Evolutionary conservation across 73 alveolate genomes (phyloP), one percentile per base, ranked within the genome.

Genomic region (Halteria grandinella): DNA sequence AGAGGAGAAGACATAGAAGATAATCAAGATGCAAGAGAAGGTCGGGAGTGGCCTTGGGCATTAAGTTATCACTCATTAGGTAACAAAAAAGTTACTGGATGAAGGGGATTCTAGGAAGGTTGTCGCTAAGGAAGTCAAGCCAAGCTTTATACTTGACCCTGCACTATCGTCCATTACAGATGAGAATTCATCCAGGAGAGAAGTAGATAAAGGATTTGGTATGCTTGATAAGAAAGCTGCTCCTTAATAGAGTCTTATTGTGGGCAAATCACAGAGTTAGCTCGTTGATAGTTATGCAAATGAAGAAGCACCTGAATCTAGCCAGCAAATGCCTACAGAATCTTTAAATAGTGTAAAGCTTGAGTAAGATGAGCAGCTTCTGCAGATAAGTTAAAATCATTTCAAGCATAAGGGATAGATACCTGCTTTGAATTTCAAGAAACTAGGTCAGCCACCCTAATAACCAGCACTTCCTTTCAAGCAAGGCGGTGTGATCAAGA

Each of bases 101-200:
- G 48, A 20, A 12, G 10, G 37, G 23, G 24, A 7, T 7, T 6
- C 29, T 53, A 53, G 4, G 6, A 12, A 20, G 69, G 29, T 6
- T 20, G 11, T 4, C 10, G 8, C 6, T 7, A 18, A 18, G 44
- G 10, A 11, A 23, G n/a, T n/a, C 11, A 53, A 53, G 29, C 23
- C 6, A 11, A 53, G 69, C 44, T 18, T 7, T 20, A 11, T 53
- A 14, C 10, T 53, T 8, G 69, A 53, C 43, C 29, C 24, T 7
- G 77, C 77, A 10, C 24, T 60, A 40, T 60, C 77, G 4, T 60
- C 77, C 1, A 60, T 60, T 5, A 60, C 37, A 57, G 36, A 31
- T 6, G 20, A 29, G 10, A 57, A 57, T 57, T n/a, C 7, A 17
- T 6, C 5, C 14, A 32, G 33, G 36, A 10, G 6, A 57, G 24